These are phyloP conservation scores for Sphenostylis stenocarpa DNA, from an alignment of 306 rosid genomes.

Conservation along the genomic window DNA sequence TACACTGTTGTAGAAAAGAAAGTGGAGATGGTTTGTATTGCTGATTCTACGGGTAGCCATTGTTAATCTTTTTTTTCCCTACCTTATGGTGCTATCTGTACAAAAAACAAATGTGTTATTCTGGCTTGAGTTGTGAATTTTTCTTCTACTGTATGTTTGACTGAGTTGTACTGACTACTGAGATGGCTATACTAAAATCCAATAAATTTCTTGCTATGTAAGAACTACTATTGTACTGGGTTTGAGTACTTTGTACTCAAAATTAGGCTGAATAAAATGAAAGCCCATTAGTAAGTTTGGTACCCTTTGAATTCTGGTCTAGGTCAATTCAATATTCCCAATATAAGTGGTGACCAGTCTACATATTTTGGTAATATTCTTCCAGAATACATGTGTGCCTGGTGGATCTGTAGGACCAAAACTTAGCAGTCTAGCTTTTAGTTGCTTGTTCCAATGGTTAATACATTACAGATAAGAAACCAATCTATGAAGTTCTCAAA, in stretches of 20 bases:
- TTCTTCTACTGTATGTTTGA: not conserved
- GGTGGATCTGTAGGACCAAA: not conserved
- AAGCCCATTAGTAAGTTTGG: not conserved
- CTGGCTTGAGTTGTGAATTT: not conserved
- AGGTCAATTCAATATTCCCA: not conserved
- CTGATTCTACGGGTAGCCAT: not conserved
- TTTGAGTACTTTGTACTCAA: not conserved
- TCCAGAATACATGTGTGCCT: not conserved
- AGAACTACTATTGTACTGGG: not conserved
- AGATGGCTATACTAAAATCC: not conserved
- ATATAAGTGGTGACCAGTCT: not conserved
- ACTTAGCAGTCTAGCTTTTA: not conserved
- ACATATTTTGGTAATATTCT: not conserved
- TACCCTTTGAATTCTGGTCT: not conserved
- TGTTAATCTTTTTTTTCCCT: not conserved
- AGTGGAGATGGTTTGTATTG: not conserved
- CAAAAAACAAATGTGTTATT: not conserved
- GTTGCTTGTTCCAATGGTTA: not conserved
- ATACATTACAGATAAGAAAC: not conserved
- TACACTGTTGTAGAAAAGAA: not conserved
- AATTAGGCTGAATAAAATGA: not conserved
- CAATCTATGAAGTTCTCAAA: not conserved
- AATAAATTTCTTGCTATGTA: not conserved
- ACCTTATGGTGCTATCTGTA: not conserved
- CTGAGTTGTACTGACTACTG: not conserved